These are phyloP conservation scores for Thelonectria discophora DNA, from an alignment of 2,329 filamentous ascomycete species.

Conservation along the genomic window DNA sequence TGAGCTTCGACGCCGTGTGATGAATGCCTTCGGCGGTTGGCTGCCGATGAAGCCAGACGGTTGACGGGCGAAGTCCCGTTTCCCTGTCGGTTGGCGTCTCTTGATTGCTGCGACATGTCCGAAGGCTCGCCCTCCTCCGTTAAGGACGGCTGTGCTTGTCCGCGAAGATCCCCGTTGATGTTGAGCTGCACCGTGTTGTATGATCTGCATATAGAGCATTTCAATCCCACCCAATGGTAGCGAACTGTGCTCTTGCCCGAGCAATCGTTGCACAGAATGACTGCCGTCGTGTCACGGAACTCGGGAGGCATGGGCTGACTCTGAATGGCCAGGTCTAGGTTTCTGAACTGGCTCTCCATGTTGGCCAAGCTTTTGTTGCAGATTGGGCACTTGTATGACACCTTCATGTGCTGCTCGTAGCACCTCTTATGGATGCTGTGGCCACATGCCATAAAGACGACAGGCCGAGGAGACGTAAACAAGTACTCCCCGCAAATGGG, in stretches of 20 bases:
- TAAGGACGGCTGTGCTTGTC: conserved; percentile 39
- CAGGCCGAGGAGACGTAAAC: conserved; percentile 87
- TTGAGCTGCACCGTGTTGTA: conserved; percentile 75
- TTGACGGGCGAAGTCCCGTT: conserved; percentile 25
- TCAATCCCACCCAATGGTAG: conserved; percentile 95
- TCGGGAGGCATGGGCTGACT: conserved; percentile 91
- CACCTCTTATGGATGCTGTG: conserved; percentile 95
- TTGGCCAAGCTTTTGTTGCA: conserved; percentile 97
- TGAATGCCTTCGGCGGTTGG: conserved; percentile 51
- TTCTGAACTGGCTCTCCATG: conserved; percentile 95
- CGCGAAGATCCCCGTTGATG: conserved; percentile 59
- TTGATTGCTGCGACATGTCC: conserved; percentile 8
- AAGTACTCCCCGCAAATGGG: conserved; percentile 97
- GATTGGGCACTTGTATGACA: conserved; percentile 94
- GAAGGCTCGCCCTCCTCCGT: conserved; percentile 36
- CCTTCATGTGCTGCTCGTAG: conserved; percentile 86
- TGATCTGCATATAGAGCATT: conserved; percentile 78
- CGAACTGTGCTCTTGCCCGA: conserved; percentile 83
- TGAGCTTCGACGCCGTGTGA: conserved; percentile 49
- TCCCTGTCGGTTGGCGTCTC: conserved; percentile 21
- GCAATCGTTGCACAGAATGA: conserved; percentile 95
- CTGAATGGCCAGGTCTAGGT: conserved; percentile 86
- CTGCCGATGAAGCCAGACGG: conserved; percentile 25
- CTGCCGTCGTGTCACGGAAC: conserved; percentile 80
- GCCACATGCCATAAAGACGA: conserved; percentile 94